Evolutionary conservation across 805 yeast genomes (phyloP).

Genomic region (Cyberlindnera mrakii): DNA sequence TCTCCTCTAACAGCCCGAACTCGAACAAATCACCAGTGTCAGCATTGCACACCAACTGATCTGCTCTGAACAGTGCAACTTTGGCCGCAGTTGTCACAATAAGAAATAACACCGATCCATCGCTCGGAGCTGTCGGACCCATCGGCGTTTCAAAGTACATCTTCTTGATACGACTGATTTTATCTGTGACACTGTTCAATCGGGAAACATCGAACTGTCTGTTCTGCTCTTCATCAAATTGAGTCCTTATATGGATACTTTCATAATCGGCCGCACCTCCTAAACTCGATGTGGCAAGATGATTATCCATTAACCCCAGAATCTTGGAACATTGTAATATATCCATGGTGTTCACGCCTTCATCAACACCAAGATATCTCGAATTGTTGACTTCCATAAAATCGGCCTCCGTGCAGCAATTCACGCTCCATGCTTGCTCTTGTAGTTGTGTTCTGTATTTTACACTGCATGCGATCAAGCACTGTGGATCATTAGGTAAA

Average conservation of each 20-base stretch:
- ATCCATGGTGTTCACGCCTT: conserved; percentile 28
- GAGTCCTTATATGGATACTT: conserved; percentile 22
- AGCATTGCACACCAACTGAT: conserved; percentile 41
- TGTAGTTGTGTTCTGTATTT: conserved; percentile 30
- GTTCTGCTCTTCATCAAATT: conserved; percentile 1
- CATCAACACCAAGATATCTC: conserved; percentile 35
- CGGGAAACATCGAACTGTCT: not conserved
- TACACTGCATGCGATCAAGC: conserved; percentile 20
- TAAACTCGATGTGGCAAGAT: conserved; percentile 32
- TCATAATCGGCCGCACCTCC: conserved; percentile 33
- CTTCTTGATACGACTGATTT: conserved; percentile 15
- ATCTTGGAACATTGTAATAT: conserved; percentile 36
- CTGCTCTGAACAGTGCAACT: conserved; percentile 39
- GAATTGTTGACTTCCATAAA: conserved; percentile 47
- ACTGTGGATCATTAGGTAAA: not conserved
- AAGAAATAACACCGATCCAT: conserved; percentile 25
- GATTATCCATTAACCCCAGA: conserved; percentile 35
- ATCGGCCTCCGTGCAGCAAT: conserved; percentile 30
- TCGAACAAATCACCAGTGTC: conserved; percentile 39
- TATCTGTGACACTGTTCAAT: conserved; percentile 22
- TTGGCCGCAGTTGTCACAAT: conserved; percentile 39
- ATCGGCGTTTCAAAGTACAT: conserved; percentile 5
- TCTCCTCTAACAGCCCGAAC: conserved; percentile 16
- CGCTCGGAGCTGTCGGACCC: conserved; percentile 17
- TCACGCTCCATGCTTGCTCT: conserved; percentile 52